Conservation (phyloP, 2,329 filamentous ascomycete species). For the Ramularia endophylla region DNA sequence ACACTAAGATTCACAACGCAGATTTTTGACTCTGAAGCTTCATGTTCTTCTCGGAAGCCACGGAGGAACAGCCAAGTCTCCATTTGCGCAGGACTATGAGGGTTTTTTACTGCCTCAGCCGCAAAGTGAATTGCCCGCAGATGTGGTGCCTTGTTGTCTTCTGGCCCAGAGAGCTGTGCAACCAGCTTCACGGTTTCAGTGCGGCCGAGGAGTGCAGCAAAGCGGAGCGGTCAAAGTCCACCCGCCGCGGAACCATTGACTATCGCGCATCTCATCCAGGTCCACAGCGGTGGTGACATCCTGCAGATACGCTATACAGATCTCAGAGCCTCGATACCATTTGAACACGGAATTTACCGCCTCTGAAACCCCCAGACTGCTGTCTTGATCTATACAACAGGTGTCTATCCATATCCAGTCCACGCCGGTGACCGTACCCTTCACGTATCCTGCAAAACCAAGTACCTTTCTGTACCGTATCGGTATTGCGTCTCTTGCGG, state of each 20-base stretch:
- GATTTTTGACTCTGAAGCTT: too few relatives aligned
- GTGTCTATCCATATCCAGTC: slow-evolving; percentile 19
- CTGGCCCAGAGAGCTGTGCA: too few relatives aligned
- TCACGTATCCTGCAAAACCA: slow-evolving; percentile 16
- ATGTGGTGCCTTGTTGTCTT: too few relatives aligned
- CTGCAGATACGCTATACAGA: slow-evolving; percentile 13
- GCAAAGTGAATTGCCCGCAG: too few relatives aligned
- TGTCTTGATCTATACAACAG: slow-evolving; percentile 18
- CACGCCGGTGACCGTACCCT: slow-evolving; percentile 11
- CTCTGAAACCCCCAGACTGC: slow-evolving; percentile 14
- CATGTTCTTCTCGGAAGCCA: too few relatives aligned
- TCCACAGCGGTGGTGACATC: slow-evolving; percentile 15
- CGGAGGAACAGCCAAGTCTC: too few relatives aligned
- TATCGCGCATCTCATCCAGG: slow-evolving; percentile 15
- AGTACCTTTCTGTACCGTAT: slow-evolving; percentile 16
- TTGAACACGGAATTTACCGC: slow-evolving; percentile 18
- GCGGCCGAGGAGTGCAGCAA: too few relatives aligned
- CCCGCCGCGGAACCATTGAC: slow-evolving; percentile 20
- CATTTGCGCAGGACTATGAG: too few relatives aligned
- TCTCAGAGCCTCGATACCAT: slow-evolving; percentile 12
- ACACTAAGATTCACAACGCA: too few relatives aligned
- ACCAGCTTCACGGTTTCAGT: too few relatives aligned
- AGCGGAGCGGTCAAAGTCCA: too few relatives aligned
- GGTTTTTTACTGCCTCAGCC: too few relatives aligned
- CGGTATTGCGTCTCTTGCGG: slow-evolving; percentile 6